Evolutionary conservation across 176 grass and related monocot genomes (phyloP).

Genomic region (Dendrocalamus sinicus): DNA sequence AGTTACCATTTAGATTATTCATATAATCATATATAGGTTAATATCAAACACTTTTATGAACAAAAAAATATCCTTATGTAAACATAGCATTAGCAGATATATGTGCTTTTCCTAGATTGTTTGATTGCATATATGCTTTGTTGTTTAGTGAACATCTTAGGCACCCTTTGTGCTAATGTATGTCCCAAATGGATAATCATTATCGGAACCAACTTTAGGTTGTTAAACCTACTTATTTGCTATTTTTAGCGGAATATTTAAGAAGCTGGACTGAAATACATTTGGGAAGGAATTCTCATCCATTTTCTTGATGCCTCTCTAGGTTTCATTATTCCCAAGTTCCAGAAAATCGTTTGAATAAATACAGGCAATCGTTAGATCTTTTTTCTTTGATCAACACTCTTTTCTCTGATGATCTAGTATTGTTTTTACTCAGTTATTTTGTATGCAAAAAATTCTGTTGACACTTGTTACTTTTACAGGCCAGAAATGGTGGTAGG

Average conservation of each 20-base stretch:
- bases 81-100: neutral
- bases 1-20: neutral
- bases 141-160: neutral
- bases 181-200: neutral
- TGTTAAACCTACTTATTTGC: neutral
- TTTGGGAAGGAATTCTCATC: neutral
- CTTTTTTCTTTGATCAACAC: neutral
- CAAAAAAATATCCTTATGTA: neutral
- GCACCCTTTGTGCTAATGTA: neutral
- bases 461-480: slow-evolving; percentile 36
- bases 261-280: neutral
- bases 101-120: neutral
- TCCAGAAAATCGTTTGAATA: neutral
- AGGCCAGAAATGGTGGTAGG: slow-evolving; percentile 99
- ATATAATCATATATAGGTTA: neutral
- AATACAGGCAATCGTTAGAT: neutral
- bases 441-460: slow-evolving; percentile 23
- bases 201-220: neutral
- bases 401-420: neutral
- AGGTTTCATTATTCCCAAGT: neutral
- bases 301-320: neutral
- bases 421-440: neutral
- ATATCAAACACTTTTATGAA: neutral
- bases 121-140: neutral
- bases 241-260: neutral